Conservation (phyloP, 371 early-diverging fungal species). For the Blastocladiella emersonii region DNA sequence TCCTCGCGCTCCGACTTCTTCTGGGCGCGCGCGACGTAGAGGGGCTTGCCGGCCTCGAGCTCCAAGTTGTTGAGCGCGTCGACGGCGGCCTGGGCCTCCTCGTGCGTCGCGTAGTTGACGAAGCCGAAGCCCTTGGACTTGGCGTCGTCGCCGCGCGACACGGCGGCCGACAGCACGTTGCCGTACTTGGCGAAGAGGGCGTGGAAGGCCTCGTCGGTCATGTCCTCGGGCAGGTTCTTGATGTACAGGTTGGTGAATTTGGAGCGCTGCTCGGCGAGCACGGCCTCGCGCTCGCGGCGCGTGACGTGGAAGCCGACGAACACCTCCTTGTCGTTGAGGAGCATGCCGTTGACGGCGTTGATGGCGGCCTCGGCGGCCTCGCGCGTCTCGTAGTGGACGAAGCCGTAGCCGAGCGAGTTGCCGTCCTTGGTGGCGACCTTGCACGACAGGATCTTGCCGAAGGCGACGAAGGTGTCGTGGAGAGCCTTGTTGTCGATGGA, state of each 20-base stretch:
- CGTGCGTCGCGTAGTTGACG: constrained; percentile 91
- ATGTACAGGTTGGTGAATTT: constrained; percentile 97
- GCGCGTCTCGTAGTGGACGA: constrained; percentile 94
- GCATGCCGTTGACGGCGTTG: constrained; percentile 95
- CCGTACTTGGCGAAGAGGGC: constrained; percentile 80
- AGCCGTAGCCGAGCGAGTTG: constrained; percentile 90
- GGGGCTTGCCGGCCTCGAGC: constrained; percentile 74
- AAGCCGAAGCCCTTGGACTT: constrained; percentile 89
- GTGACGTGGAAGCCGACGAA: constrained; percentile 71
- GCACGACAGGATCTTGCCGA: constrained; percentile 96
- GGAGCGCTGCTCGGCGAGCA: constrained; percentile 77
- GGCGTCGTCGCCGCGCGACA: constrained; percentile 63
- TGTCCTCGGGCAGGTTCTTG: constrained; percentile 84
- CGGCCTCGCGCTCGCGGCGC: constrained; percentile 83
- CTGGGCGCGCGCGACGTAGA: constrained; percentile 97
- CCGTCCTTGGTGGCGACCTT: constrained; percentile 92
- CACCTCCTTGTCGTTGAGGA: constrained; percentile 93
- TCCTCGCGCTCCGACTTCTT: constrained; percentile 97
- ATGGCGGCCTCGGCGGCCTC: constrained; percentile 95
- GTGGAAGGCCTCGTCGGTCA: constrained; percentile 68
- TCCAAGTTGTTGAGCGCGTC: constrained; percentile 87
- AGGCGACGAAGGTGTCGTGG: constrained; percentile 97
- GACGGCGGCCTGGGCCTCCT: constrained; percentile 83
- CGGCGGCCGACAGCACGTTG: constrained; percentile 63
- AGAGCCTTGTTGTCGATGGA: constrained; percentile 95